Conservation (phyloP, 139 green algal genomes). For the Coelastrella sp. region DNA sequence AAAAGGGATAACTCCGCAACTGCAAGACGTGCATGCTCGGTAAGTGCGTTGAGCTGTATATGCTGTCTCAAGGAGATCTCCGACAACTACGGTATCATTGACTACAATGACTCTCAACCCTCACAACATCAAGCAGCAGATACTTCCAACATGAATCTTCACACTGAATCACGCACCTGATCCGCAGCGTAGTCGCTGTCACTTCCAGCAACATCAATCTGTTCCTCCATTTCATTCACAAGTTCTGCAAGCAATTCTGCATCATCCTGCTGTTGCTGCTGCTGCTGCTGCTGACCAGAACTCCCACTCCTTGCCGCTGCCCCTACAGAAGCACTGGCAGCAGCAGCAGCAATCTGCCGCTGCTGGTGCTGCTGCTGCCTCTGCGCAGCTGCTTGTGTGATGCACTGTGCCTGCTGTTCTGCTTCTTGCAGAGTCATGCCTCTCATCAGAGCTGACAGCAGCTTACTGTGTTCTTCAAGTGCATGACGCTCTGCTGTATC, state of each 20-base stretch:
- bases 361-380: slow-evolving; percentile 21
- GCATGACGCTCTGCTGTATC: slow-evolving; percentile 26
- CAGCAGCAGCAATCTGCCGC: background rate
- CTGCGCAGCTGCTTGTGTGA: slow-evolving; percentile 5
- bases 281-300: background rate
- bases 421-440: slow-evolving; percentile 35
- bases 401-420: background rate
- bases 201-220: slow-evolving; percentile 9
- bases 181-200: background rate
- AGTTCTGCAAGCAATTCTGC: background rate
- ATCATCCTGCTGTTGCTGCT: background rate
- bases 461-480: slow-evolving; percentile 18
- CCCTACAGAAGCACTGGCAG: background rate
- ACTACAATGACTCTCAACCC: too few relatives aligned
- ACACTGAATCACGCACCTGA: too few relatives aligned
- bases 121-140: too few relatives aligned
- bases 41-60: too few relatives aligned
- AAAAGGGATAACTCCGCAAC: too few relatives aligned
- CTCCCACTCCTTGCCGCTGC: too few relatives aligned
- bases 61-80: too few relatives aligned
- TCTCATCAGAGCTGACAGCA: slow-evolving; percentile 14
- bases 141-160: too few relatives aligned
- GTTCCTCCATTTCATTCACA: background rate
- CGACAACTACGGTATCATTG: too few relatives aligned
- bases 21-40: too few relatives aligned